A percentile compares a stretch with the other conserved stretches of the same genome.
Conservation (phyloP, 306 rosid genomes). For the Trifolium subterraneum region DNA sequence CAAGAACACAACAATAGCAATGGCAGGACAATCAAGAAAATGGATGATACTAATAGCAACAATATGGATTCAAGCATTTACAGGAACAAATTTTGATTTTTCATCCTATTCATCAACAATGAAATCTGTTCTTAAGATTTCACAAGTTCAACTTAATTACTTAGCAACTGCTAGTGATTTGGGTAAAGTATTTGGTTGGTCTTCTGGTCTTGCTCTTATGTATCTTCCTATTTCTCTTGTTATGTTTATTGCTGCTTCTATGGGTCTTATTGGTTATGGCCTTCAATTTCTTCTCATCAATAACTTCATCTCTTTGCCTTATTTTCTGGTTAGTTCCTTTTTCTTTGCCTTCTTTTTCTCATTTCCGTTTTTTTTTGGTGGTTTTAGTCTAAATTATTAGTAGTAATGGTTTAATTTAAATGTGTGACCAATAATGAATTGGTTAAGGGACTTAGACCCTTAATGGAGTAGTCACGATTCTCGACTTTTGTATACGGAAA, state of each 20-base stretch:
- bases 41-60: slow-evolving; percentile 90
- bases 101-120: slow-evolving; percentile 75
- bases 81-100: slow-evolving; percentile 93
- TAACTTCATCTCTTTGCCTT: slow-evolving; percentile 66
- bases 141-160: slow-evolving; percentile 82
- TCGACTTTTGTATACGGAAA: too few relatives aligned
- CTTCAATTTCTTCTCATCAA: slow-evolving; percentile 82
- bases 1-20: slow-evolving; percentile 37
- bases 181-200: slow-evolving; percentile 91
- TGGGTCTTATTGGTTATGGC: slow-evolving; percentile 80
- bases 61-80: slow-evolving; percentile 93
- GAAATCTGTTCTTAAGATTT: slow-evolving; percentile 73
- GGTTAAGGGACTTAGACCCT: too few relatives aligned
- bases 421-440: too few relatives aligned
- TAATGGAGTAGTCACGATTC: too few relatives aligned
- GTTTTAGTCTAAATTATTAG: background rate
- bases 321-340: slow-evolving; percentile 56
- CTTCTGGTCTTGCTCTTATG: slow-evolving; percentile 82
- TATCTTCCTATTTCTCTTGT: slow-evolving; percentile 68
- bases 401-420: too few relatives aligned
- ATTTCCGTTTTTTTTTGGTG: background rate
- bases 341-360: background rate
- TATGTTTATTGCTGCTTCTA: slow-evolving; percentile 69
- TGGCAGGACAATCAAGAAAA: slow-evolving; percentile 86
- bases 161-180: slow-evolving; percentile 86